Evolutionary conservation across 2,329 filamentous ascomycete species (phyloP).

Genomic region (Cladosporium sp.): DNA sequence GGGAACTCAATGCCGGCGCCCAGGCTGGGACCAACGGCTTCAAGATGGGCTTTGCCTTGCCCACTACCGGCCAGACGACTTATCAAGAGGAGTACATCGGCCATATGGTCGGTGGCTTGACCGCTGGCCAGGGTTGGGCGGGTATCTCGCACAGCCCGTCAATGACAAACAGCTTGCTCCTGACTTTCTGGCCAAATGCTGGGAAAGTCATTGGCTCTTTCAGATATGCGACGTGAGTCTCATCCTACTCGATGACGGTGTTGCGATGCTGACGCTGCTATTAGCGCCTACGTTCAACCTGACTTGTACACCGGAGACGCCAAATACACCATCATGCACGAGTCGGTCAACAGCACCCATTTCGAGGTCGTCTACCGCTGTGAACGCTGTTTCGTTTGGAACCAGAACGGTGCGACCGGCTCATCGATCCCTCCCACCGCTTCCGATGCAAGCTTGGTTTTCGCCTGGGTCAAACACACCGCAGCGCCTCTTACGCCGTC

Average conservation of each 20-base stretch:
- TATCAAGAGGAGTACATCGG: constrained; percentile 55
- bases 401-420: constrained; percentile 36
- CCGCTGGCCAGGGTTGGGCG: constrained; percentile 51
- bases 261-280: neutral
- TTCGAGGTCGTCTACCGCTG: constrained; percentile 63
- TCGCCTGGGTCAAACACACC: constrained; percentile 28
- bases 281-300: constrained; percentile 53
- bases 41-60: constrained; percentile 54
- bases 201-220: constrained; percentile 54
- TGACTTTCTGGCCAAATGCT: constrained; percentile 54
- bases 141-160: constrained; percentile 53
- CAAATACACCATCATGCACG: constrained; percentile 57
- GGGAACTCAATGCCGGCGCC: constrained; percentile 44
- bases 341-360: constrained; percentile 53
- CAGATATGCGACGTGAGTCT: constrained; percentile 43
- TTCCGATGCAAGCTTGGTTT: constrained; percentile 26
- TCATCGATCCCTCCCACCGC: constrained; percentile 34
- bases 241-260: neutral
- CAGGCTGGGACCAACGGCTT: constrained; percentile 42
- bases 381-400: constrained; percentile 44
- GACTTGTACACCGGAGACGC: constrained; percentile 58
- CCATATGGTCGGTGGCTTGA: constrained; percentile 45
- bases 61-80: constrained; percentile 34
- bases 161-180: constrained; percentile 56
- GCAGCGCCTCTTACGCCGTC: constrained; percentile 23